A percentile compares a stretch with the other conserved stretches of the same genome.
These are phyloP conservation scores for Pythium vanterpoolii DNA, from an alignment of 352 stramenopile genomes.

Conservation along the genomic window DNA sequence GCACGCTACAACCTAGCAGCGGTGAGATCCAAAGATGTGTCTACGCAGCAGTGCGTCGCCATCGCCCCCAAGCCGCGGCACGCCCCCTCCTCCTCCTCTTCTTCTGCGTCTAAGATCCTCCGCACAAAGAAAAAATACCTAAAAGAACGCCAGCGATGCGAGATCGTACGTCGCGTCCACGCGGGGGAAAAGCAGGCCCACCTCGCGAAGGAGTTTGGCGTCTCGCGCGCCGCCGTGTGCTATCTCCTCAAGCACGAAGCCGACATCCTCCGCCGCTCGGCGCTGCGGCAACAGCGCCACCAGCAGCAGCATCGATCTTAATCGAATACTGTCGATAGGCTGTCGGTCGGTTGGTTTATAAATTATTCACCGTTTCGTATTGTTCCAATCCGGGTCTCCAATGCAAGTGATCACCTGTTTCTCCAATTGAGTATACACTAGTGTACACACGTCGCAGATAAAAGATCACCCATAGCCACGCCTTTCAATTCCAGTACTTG, in stretches of 20 bases:
- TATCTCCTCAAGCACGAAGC: constrained; percentile 64
- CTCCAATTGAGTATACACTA: neutral
- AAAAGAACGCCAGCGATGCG: constrained; percentile 55
- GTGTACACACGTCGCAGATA: neutral
- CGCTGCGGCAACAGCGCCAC: constrained; percentile 11
- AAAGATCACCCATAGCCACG: neutral
- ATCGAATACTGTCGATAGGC: neutral
- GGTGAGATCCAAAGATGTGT: neutral
- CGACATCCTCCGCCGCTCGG: constrained; percentile 39
- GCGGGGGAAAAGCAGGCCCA: constrained; percentile 58
- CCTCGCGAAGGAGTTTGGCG: constrained; percentile 61
- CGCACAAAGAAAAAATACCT: constrained; percentile 71
- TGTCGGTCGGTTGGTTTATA: neutral
- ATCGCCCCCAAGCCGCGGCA: constrained; percentile 4
- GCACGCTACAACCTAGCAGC: neutral
- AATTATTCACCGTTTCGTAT: neutral
- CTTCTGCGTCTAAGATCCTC: constrained; percentile 41
- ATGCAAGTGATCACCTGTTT: neutral
- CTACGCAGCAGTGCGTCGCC: constrained; percentile 4
- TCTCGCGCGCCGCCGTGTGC: constrained; percentile 59
- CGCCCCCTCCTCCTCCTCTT: constrained; percentile 26
- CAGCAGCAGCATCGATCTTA: constrained; percentile 24
- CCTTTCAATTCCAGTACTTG: neutral
- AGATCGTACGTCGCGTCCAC: constrained; percentile 60
- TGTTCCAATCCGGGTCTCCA: neutral